Evolutionary conservation across 805 yeast species (phyloP), one percentile per base, ranked within the genome.

Genomic region (Hanseniaspora thailandica): DNA sequence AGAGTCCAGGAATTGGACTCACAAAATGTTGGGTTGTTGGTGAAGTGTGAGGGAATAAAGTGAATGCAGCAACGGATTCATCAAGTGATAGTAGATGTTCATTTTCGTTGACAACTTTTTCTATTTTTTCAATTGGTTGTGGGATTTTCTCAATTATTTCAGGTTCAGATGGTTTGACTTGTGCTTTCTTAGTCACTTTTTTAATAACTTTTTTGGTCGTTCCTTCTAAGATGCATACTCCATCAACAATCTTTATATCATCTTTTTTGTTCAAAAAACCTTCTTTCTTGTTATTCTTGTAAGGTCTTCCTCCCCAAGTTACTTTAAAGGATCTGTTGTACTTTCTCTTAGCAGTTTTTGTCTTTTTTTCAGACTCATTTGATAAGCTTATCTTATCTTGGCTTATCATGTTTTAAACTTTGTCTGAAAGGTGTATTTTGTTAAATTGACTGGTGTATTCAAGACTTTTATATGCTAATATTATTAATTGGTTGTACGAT

Each of bases 301-400:
- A 48, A 2, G 52, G 52, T 40, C 52, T 33, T n/a, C 52, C 52
- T 8, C 52, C 52, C 52, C 52, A 48, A 12, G 47, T 41, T 2
- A 48, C 46, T 20, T 48, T 48, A 17, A 28, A 48, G 6, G 47
- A 15, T 48, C 52, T 23, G 19, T 40, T 48, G 9, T 48, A 48
- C 15, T 48, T 48, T 41, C 39, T n/a, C 33, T 40, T 48, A 13
- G 28, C 25, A 10, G 45, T 5, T 31, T 20, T 22, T 26, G 17
- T 7, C 4, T n/a, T 22, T 13, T 15, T 38, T 5, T 31, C 34
- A 5, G 34, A 15, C 12, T 22, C 7, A 8, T 7, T 22, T 20
- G 41, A 22, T 38, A 38, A 22, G 23, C 3, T 15, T 20, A 5
- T 38, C 8, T 22, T 38, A 12, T 38, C 41, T 20, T 38, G 20